These are phyloP conservation scores for Scedosporium boydii DNA, from an alignment of 2,329 filamentous ascomycete genomes.

Conservation along the genomic window DNA sequence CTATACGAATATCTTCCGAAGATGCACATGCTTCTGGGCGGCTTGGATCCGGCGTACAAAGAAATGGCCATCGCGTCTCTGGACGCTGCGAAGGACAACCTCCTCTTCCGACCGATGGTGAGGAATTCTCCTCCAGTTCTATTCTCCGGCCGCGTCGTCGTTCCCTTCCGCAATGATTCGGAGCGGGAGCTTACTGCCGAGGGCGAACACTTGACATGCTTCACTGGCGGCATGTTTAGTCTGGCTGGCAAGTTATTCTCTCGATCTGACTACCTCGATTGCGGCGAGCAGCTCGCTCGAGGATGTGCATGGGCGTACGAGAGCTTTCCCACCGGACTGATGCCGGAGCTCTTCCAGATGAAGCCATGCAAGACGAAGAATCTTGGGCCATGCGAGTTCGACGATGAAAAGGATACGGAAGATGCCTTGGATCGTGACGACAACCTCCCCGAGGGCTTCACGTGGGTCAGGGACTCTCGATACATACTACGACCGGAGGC, in stretches of 20 bases:
- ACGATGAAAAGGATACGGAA: conserved; percentile 18
- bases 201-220: conserved; percentile 56
- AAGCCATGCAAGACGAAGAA: conserved; percentile 29
- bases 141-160: conserved; percentile 49
- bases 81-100: conserved; percentile 46
- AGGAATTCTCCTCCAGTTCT: conserved; percentile 28
- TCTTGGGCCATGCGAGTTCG: conserved; percentile 19
- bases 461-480: conserved; percentile 38
- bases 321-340: conserved; percentile 43
- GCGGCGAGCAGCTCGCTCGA: conserved; percentile 37
- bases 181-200: conserved; percentile 40
- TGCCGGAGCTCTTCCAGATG: conserved; percentile 46
- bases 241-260: conserved; percentile 55
- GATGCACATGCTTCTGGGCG: conserved; percentile 56
- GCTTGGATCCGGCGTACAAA: conserved; percentile 30
- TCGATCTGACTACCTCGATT: conserved; percentile 33
- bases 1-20: conserved; percentile 59
- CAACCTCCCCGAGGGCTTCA: conserved; percentile 50
- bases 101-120: conserved; percentile 61
- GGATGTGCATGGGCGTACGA: conserved; percentile 52
- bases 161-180: conserved; percentile 49
- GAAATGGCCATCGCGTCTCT: conserved; percentile 35
- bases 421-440: background rate
- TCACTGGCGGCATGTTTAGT: conserved; percentile 60
- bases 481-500: conserved; percentile 42